These are phyloP conservation scores for Takashimella tepidaria DNA, from an alignment of 1,284 basidiomycete genomes.

Conservation along the genomic window DNA sequence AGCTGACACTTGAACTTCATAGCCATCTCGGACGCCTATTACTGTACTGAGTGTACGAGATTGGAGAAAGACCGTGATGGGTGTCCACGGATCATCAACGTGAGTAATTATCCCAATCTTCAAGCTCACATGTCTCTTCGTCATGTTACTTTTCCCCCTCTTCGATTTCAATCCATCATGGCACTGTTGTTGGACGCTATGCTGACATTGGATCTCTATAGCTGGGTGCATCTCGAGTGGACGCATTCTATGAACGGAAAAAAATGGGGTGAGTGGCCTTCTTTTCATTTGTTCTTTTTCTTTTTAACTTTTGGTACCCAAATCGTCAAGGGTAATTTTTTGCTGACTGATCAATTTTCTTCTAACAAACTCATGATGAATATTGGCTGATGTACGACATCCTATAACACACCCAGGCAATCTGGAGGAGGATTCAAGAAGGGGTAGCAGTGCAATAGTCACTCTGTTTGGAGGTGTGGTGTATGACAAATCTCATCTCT, in stretches of 20 bases:
- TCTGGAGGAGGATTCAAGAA: conserved; percentile 38
- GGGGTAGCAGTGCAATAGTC: conserved; percentile 18
- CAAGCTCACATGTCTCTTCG: not conserved
- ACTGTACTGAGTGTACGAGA: conserved; percentile 92
- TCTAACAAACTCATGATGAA: not conserved
- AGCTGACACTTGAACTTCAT: not conserved
- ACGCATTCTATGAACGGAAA: conserved; percentile 46
- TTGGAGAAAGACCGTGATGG: conserved; percentile 97
- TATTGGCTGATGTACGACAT: no score
- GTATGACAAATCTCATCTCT: no score
- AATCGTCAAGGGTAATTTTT: not conserved
- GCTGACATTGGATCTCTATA: conserved; percentile 14
- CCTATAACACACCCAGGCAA: conserved; percentile 14
- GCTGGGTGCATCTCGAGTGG: conserved; percentile 45
- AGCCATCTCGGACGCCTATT: conserved; percentile 97
- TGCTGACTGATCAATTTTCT: not conserved
- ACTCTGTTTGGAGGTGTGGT: no score
- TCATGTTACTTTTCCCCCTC: not conserved
- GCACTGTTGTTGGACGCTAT: not conserved
- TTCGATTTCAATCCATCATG: not conserved
- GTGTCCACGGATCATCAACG: conserved; percentile 96
- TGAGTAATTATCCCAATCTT: no score
- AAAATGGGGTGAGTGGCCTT: conserved; percentile 34
- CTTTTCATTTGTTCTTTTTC: not conserved
- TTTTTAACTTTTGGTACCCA: not conserved